Evolutionary conservation across 805 yeast species (phyloP), one percentile per base, ranked within the genome.

Genomic region (Wickerhamomyces silvicola): DNA sequence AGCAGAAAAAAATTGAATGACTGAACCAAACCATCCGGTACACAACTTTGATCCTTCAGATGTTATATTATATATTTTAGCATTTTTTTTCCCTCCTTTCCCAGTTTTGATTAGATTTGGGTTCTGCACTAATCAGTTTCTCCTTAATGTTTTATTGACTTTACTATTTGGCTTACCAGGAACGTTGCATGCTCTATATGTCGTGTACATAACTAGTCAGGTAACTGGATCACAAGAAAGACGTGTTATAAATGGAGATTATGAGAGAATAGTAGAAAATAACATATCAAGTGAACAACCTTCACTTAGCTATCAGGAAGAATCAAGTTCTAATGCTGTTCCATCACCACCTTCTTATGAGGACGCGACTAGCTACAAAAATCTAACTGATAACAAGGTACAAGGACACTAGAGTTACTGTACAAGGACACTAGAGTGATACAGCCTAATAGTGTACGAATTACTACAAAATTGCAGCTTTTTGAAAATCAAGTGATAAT

Each of bases 141-240:
- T 75, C 24, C 48, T 83, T 49, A 81, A 81, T 59, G 58, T 81
- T 29, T 47, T 83, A 26, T 68, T 84, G 49, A 78, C 88, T 15
- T 54, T 76, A 41, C 66, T 84, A 37, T 92, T 88, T 24, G 82
- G 77, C 59, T 59, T 83, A 41, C 94, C 94, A 3, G 94, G 84
- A 37, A 68, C 78, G 31, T 51, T 79, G 11, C 85, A 79, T 46
- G 78, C 85, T 5, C 58, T 78, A 30, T 78, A 72, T 48, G 62
- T 78, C 28, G 67, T 72, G 29, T 47, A 46, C 29, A 31, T 38
- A 11, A 46, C 50, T 5, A 42, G 47, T 24, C 42, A 43, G 2
- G 21, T 41, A 8, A 45, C 50, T 5, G 48, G 48, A 3, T 22
- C 31, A 4, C 40, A 32, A 16, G 39, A 32, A 14, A 41, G 45